Evolutionary conservation across 176 grass and related monocot species (phyloP).

Genomic region (Zoysia pacifica): DNA sequence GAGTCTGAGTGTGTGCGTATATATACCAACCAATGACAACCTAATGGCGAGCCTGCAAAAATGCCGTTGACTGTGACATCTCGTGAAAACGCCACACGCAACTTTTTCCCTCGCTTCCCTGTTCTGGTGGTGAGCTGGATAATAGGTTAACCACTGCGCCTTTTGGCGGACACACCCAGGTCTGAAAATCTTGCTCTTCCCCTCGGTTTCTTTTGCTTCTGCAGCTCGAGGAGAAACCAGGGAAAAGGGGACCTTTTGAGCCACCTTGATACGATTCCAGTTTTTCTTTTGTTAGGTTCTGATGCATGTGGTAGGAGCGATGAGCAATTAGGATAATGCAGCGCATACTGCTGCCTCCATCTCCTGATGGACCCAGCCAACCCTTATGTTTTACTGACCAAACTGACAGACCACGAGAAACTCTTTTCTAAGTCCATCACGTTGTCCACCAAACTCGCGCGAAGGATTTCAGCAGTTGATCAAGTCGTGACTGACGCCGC

Average conservation of each 20-base stretch:
- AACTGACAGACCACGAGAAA: conserved; percentile 23
- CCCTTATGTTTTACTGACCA: neutral
- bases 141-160: conserved; percentile 35
- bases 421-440: conserved; percentile 1
- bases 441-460: conserved; percentile 36
- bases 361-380: conserved; percentile 34
- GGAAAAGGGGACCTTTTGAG: conserved; percentile 51
- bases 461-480: conserved; percentile 33
- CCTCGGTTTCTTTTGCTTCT: conserved; percentile 32
- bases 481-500: conserved; percentile 5
- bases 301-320: conserved; percentile 36
- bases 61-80: conserved; percentile 60
- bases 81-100: conserved; percentile 51
- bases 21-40: conserved; percentile 38
- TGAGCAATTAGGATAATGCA: conserved; percentile 28
- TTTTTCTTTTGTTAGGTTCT: neutral
- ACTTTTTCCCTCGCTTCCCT: conserved; percentile 50
- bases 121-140: conserved; percentile 14
- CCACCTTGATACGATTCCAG: conserved; percentile 33
- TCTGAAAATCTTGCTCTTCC: conserved; percentile 22
- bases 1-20: conserved; percentile 6
- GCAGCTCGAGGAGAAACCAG: conserved; percentile 42
- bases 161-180: conserved; percentile 47
- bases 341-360: neutral
- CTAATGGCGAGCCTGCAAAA: conserved; percentile 50